These are phyloP conservation scores for Populus hybrid DNA, from an alignment of 441 rosid species.

Conservation along the genomic window DNA sequence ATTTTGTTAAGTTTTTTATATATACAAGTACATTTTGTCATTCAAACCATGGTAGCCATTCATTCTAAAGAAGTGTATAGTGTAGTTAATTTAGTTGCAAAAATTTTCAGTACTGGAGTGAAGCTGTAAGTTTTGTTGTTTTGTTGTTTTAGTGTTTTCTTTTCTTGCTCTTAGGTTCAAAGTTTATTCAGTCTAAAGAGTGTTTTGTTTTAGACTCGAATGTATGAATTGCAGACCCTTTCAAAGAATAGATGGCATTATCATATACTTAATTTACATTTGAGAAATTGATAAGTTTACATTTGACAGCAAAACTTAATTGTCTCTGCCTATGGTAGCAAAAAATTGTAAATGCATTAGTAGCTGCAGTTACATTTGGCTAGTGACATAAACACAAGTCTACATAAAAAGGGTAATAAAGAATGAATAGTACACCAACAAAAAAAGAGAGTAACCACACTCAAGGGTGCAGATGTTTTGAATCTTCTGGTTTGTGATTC, in stretches of 20 bases:
- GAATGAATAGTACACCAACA: constrained; percentile 5
- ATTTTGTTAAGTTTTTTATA: no score
- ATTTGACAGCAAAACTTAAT: constrained; percentile 16
- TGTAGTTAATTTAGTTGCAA: neutral
- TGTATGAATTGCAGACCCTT: neutral
- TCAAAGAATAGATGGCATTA: neutral
- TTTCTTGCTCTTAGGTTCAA: neutral
- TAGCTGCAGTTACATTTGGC: constrained; percentile 24
- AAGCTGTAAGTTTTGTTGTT: neutral
- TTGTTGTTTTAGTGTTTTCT: neutral
- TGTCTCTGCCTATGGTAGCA: neutral
- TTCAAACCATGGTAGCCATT: no score
- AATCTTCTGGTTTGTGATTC: constrained; percentile 27
- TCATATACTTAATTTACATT: constrained; percentile 2
- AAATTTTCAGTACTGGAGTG: neutral
- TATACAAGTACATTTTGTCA: no score
- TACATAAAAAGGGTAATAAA: constrained; percentile 13
- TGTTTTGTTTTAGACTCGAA: neutral
- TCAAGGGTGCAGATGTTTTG: constrained; percentile 18
- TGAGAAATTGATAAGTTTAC: constrained; percentile 8
- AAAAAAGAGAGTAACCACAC: neutral
- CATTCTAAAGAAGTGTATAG: no score
- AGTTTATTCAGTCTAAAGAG: neutral
- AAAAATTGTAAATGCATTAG: constrained; percentile 22
- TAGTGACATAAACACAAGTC: constrained; percentile 16